Evolutionary conservation across 2,329 filamentous ascomycete genomes (phyloP).

Genomic region (Zasmidium angulare): DNA sequence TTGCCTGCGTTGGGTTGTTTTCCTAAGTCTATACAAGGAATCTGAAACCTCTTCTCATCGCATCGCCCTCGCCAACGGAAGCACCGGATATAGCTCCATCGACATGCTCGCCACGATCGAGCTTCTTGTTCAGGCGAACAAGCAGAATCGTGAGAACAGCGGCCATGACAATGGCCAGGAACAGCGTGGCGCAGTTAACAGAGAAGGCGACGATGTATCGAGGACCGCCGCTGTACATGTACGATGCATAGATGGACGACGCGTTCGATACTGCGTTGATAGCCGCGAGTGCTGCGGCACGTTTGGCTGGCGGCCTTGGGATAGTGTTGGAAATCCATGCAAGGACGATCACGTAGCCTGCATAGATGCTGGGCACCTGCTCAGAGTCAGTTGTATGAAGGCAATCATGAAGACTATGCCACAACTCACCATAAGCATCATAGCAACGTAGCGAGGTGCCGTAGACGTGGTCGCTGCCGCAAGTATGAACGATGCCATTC

Average conservation of each 20-base stretch:
- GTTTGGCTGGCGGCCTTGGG: constrained; percentile 72
- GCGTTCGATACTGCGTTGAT: constrained; percentile 71
- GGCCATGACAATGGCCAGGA: constrained; percentile 64
- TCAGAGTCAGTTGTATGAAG: neutral
- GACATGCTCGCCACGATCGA: constrained; percentile 62
- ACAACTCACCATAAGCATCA: constrained; percentile 37
- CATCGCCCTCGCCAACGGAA: constrained; percentile 52
- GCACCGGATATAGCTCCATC: constrained; percentile 53
- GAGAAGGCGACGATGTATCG: constrained; percentile 37
- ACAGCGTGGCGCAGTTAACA: constrained; percentile 57
- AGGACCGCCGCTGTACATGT: constrained; percentile 36
- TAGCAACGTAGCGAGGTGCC: constrained; percentile 35
- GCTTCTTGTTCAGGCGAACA: constrained; percentile 65
- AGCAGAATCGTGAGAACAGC: constrained; percentile 64
- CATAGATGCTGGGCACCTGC: constrained; percentile 53
- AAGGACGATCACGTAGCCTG: constrained; percentile 63
- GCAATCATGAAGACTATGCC: constrained; percentile 25
- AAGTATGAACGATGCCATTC: constrained; percentile 33
- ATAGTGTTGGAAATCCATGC: constrained; percentile 77
- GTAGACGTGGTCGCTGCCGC: constrained; percentile 28
- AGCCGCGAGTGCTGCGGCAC: constrained; percentile 69
- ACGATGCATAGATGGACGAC: constrained; percentile 61
- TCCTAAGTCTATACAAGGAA: constrained; percentile 48
- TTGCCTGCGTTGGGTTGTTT: neutral
- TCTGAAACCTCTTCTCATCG: constrained; percentile 61